Evolutionary conservation across 305 asterid species (phyloP).

Genomic region (Fraxinus ornus): DNA sequence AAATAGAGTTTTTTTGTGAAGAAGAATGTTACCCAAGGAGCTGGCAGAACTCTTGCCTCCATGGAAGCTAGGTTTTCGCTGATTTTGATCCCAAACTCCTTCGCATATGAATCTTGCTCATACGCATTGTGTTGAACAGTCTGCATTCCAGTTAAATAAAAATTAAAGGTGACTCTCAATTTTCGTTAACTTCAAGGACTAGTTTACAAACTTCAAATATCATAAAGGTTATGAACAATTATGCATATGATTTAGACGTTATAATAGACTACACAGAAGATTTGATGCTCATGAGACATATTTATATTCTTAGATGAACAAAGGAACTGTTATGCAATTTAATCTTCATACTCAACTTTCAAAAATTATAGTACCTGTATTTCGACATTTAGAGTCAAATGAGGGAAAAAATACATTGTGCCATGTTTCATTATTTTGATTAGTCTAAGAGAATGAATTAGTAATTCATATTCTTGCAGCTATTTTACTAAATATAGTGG

Average conservation of each 20-base stretch:
- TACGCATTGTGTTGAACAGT: constrained; percentile 84
- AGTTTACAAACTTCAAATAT: not conserved
- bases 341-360: not conserved
- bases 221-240: not conserved
- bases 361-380: not conserved
- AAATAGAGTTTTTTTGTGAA: not conserved
- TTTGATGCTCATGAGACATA: not conserved
- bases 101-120: constrained; percentile 89
- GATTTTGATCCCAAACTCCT: constrained; percentile 86
- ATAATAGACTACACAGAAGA: not conserved
- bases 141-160: constrained; percentile 36
- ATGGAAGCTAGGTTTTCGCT: constrained; percentile 77
- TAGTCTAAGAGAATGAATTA: not conserved
- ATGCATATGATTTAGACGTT: not conserved
- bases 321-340: not conserved
- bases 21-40: constrained; percentile 79
- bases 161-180: not conserved
- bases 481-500: not conserved
- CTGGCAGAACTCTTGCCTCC: constrained; percentile 96
- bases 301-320: not conserved
- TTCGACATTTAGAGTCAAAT: not conserved
- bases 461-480: not conserved
- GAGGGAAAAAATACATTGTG: not conserved
- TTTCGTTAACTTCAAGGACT: not conserved
- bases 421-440: not conserved